Conservation (phyloP, 495 filamentous ascomycete species). For the Penicillium tannophilum region DNA sequence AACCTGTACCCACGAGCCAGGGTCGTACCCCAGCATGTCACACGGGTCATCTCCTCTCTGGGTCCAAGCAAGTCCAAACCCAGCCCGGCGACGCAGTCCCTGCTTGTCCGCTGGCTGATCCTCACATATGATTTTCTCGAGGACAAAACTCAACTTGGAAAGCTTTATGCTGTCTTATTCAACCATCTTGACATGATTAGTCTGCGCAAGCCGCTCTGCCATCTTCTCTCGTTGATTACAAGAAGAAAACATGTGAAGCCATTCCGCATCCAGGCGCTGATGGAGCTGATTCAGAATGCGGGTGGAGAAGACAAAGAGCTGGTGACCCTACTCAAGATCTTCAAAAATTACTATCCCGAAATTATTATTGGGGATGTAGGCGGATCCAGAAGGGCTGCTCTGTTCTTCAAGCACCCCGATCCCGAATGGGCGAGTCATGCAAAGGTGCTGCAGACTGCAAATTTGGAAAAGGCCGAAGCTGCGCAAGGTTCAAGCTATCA, state of each 20-base stretch:
- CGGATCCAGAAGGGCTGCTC: conserved; percentile 32
- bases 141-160: conserved; percentile 63
- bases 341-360: conserved; percentile 89
- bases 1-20: conserved; percentile 72
- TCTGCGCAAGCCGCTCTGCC: conserved; percentile 59
- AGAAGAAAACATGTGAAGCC: conserved; percentile 85
- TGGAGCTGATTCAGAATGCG: conserved; percentile 49
- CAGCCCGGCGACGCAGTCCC: conserved; percentile 64
- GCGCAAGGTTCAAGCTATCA: conserved; percentile 41
- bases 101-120: conserved; percentile 78
- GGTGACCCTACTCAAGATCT: conserved; percentile 75
- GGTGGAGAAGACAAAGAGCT: conserved; percentile 70
- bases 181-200: conserved; percentile 81
- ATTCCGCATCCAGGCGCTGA: conserved; percentile 81
- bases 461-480: conserved; percentile 37
- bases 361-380: conserved; percentile 73
- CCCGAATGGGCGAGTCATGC: conserved; percentile 74
- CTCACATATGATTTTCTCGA: conserved; percentile 76
- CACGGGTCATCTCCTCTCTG: conserved; percentile 70
- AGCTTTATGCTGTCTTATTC: conserved; percentile 77
- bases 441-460: conserved; percentile 64
- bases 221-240: conserved; percentile 81
- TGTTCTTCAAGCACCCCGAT: conserved; percentile 69
- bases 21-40: conserved; percentile 61
- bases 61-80: conserved; percentile 81